phyloP scores from a whole-genome alignment of 2,329 filamentous ascomycete species.

The Aplosporella prunicola region DNA sequence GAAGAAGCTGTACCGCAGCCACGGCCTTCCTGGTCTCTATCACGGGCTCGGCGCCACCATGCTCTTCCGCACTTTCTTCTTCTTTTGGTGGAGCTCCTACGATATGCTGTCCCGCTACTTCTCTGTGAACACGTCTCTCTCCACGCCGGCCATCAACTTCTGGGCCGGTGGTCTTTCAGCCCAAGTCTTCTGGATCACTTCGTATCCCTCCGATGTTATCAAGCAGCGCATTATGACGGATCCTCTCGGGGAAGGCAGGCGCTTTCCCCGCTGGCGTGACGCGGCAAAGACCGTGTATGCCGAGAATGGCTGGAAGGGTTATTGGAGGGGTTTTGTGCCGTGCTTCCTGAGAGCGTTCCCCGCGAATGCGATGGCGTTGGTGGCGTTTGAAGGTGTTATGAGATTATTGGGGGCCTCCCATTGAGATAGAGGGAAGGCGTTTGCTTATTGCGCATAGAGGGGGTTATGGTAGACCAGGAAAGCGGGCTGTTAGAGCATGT shows the following conservation, averaged over 20 bases:
- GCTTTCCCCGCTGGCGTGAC: constrained; percentile 67
- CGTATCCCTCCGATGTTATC: constrained; percentile 85
- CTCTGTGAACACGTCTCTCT: constrained; percentile 56
- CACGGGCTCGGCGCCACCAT: constrained; percentile 78
- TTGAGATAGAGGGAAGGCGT: neutral
- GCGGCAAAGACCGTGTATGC: constrained; percentile 68
- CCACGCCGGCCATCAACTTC: constrained; percentile 80
- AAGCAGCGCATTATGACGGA: constrained; percentile 99
- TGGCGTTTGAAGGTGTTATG: constrained; percentile 92
- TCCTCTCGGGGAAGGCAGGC: constrained; percentile 55
- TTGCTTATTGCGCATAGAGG: no score
- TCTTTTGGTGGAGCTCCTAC: constrained; percentile 97
- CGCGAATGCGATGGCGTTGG: constrained; percentile 85
- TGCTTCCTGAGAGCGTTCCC: constrained; percentile 93
- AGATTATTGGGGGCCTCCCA: constrained; percentile 31
- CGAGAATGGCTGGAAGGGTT: constrained; percentile 69
- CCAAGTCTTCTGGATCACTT: constrained; percentile 88
- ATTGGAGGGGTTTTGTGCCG: constrained; percentile 85
- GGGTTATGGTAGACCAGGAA: no score
- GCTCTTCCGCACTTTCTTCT: constrained; percentile 87
- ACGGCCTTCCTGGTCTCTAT: constrained; percentile 75
- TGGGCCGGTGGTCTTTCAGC: constrained; percentile 92
- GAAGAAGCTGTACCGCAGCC: constrained; percentile 53
- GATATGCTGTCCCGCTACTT: constrained; percentile 68
- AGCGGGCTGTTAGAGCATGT: no score